Evolutionary conservation across 129 eudicot genomes (phyloP).

Genomic region (Centaurea solstitialis): DNA sequence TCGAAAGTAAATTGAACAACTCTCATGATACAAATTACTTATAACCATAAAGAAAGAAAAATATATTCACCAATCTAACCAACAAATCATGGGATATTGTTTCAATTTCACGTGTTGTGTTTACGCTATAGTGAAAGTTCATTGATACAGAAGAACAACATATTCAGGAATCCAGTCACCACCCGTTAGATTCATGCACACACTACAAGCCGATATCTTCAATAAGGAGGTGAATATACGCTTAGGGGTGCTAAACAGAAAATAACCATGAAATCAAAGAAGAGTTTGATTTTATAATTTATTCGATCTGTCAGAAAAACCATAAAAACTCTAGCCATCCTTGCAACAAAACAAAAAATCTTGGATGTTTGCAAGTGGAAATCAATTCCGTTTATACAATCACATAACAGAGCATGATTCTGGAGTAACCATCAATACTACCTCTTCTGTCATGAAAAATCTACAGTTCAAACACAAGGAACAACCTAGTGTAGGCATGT

Average conservation of each 20-base stretch:
- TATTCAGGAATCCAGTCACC: not conserved
- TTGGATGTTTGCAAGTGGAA: not conserved
- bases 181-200: not conserved
- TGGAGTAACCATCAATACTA: not conserved
- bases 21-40: not conserved
- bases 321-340: not conserved
- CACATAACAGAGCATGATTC: not conserved
- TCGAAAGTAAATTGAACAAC: not conserved
- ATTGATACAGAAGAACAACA: not conserved
- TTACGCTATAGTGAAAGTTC: not conserved
- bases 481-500: constrained; percentile 1
- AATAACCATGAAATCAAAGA: not conserved
- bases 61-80: constrained; percentile 10
- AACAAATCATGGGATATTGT: constrained; percentile 1
- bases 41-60: not conserved
- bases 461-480: not conserved
- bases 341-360: not conserved
- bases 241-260: not conserved
- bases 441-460: not conserved
- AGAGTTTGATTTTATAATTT: not conserved
- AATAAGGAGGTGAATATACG: not conserved
- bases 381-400: not conserved
- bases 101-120: not conserved
- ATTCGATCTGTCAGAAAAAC: not conserved
- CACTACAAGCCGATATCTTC: not conserved